phyloP scores from a whole-genome alignment of 768 basidiomycete species.

The Crepidotus variabilis region DNA sequence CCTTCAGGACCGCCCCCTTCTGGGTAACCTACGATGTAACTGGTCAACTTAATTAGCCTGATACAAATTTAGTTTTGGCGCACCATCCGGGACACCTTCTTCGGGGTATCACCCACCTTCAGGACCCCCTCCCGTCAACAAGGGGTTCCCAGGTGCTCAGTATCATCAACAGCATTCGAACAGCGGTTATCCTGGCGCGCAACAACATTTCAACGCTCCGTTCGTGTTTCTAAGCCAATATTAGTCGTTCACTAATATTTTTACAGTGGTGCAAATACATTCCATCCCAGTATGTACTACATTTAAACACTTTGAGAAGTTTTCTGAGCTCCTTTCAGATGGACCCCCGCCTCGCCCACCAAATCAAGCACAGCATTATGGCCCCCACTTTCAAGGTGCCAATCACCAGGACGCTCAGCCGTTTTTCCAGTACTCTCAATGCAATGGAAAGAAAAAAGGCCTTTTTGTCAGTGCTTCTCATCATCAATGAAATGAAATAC shows the following conservation, averaged over 20 bases:
- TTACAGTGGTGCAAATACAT: conserved; percentile 16
- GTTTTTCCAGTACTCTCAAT: conserved; percentile 87
- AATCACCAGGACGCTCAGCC: conserved; percentile 48
- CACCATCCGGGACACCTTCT: background rate
- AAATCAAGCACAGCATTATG: conserved; percentile 55
- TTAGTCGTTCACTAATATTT: background rate
- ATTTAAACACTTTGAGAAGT: conserved; percentile 7
- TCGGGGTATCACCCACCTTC: conserved; percentile 28
- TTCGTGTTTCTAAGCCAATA: background rate
- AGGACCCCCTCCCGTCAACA: conserved; percentile 27
- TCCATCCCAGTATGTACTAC: conserved; percentile 16
- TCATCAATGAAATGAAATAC: background rate
- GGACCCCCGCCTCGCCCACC: conserved; percentile 57
- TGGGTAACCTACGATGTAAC: conserved; percentile 11
- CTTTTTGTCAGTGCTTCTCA: conserved; percentile 57
- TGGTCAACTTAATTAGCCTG: background rate
- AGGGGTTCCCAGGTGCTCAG: conserved; percentile 41
- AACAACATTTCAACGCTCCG: conserved; percentile 1
- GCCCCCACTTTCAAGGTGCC: conserved; percentile 48
- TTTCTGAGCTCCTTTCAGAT: conserved; percentile 13
- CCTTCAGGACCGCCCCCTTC: conserved; percentile 25
- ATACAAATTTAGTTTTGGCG: background rate
- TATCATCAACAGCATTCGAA: conserved; percentile 28
- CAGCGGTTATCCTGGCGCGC: conserved; percentile 13
- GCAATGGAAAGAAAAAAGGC: conserved; percentile 84